phyloP scores from a whole-genome alignment of 495 filamentous ascomycete genomes.

The Aspergillus leporis region DNA sequence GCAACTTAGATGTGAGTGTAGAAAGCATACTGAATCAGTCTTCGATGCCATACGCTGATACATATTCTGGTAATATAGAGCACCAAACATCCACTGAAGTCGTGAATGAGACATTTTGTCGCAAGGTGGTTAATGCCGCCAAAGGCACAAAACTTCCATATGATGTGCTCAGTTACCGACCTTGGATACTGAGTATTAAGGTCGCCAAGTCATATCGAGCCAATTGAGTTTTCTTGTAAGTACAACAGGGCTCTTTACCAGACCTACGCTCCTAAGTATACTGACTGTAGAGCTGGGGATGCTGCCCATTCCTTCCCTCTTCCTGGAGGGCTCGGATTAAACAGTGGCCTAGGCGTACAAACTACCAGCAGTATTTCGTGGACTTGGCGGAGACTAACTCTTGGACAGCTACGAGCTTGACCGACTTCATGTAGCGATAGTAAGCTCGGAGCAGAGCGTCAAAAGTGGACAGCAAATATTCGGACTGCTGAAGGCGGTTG shows the following conservation, averaged over 20 bases:
- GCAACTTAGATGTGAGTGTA: slow-evolving; percentile 38
- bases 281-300: slow-evolving; percentile 48
- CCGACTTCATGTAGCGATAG: slow-evolving; percentile 32
- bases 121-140: slow-evolving; percentile 32
- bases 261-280: background rate
- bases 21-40: background rate
- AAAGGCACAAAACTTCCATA: slow-evolving; percentile 36
- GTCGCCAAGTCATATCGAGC: slow-evolving; percentile 34
- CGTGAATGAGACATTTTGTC: slow-evolving; percentile 35
- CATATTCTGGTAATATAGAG: slow-evolving; percentile 12
- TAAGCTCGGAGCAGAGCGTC: slow-evolving; percentile 36
- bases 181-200: slow-evolving; percentile 44
- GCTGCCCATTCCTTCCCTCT: slow-evolving; percentile 43
- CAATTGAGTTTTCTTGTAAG: slow-evolving; percentile 40
- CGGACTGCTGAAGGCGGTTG: slow-evolving; percentile 30
- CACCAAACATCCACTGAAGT: slow-evolving; percentile 34
- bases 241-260: background rate
- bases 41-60: slow-evolving; percentile 1
- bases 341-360: slow-evolving; percentile 39
- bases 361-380: slow-evolving; percentile 31
- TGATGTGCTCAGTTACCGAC: slow-evolving; percentile 38
- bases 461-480: slow-evolving; percentile 40
- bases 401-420: slow-evolving; percentile 31
- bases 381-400: slow-evolving; percentile 20
- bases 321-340: slow-evolving; percentile 37